Evolutionary conservation across 768 basidiomycete genomes (phyloP), one percentile per base, ranked within the genome.

Genomic region (Panaeolus cyanescens): DNA sequence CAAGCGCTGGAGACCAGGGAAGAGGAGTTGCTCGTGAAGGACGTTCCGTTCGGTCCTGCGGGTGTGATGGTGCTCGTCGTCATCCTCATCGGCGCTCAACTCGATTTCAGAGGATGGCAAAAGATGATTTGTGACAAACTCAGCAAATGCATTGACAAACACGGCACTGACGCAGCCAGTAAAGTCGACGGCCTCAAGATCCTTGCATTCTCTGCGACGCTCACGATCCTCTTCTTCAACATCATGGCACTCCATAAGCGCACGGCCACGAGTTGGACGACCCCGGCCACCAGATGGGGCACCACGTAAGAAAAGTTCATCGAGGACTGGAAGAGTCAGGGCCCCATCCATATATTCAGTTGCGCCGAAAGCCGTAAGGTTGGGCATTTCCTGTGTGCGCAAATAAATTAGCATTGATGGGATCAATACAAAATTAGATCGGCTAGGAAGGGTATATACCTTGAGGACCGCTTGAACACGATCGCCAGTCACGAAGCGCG

Each of bases 311-410:
- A 99, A 88, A 17, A 99, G 77, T 70, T 98, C 96, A 58, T 88
- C 91, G 10, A 99, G 78, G 17, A 99, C 95, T 0, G 89, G 81
- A 15, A 92, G 78, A 12, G 90, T 92, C 39, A 99, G 80, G 0
- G 96, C 90, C 3, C 92, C 90, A 66, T 99, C 96, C 93, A 99
- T 98, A 72, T 98, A 99, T 73, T 99, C 96, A 2, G 96, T 98
- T 5, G 94, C 95, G n/a, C 96, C 96, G 64, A 99, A 94, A 8
- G 88, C 83, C 17, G 80, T 80, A 10, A 99, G 78, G 65, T 95
- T 95, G 0, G 94, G 93, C 76, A 90, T 87, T 83, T 96, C 94
- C 93, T 96, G 69, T 25, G 25, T 63, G 65, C 53, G 45, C 32
- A 34, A 45, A 30, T 61, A 55, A 59, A 69, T 59, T 62, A 37